Percentiles rank a stretch among this genome's conserved stretches.
These are phyloP conservation scores for Saccharomycopsis fibuligera DNA, from an alignment of 805 yeast species.

Conservation along the genomic window DNA sequence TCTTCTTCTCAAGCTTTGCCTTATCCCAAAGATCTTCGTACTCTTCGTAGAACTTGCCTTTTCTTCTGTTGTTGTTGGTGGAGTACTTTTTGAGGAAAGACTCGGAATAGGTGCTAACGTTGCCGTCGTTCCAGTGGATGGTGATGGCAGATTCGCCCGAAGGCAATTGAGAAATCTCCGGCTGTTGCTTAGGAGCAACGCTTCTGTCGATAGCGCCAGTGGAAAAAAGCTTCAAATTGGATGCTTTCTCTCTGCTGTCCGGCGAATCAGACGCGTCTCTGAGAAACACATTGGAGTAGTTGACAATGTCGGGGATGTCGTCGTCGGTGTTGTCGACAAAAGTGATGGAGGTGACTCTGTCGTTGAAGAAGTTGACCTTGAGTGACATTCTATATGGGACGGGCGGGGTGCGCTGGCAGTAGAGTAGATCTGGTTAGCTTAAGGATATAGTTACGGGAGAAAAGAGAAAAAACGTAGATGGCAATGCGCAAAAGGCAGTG, in stretches of 20 bases:
- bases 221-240: conserved; percentile 58
- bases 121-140: conserved; percentile 46
- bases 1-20: not conserved
- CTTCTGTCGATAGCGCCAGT: conserved; percentile 39
- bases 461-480: no score
- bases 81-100: conserved; percentile 43
- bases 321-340: conserved; percentile 14
- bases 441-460: no score
- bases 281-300: conserved; percentile 46
- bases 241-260: conserved; percentile 43
- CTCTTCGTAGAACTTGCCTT: conserved; percentile 19
- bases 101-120: conserved; percentile 36
- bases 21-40: conserved; percentile 16
- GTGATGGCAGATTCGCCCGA: conserved; percentile 27
- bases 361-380: conserved; percentile 18
- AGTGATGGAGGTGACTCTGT: conserved; percentile 17
- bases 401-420: no score
- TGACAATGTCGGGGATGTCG: conserved; percentile 23
- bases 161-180: not conserved
- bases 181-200: conserved; percentile 30
- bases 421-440: no score
- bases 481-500: no score
- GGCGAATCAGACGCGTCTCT: conserved; percentile 55
- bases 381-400: conserved; percentile 2
- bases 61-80: conserved; percentile 28